Evolutionary conservation across 2,329 filamentous ascomycete genomes (phyloP).

Genomic region (Byssochlamys sp.): DNA sequence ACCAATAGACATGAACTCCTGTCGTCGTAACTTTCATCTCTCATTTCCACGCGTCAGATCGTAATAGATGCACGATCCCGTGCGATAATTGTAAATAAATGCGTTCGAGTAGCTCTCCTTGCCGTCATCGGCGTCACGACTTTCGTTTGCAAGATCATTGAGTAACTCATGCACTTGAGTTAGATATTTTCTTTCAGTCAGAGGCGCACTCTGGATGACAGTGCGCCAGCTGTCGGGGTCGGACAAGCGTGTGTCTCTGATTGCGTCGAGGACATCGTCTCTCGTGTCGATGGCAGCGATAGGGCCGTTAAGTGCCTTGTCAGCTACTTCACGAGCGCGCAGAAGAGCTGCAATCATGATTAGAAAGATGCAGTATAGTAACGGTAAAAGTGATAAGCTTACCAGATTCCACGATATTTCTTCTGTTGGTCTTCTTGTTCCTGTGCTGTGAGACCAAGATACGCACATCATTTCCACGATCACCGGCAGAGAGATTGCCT

Average conservation of each 20-base stretch:
- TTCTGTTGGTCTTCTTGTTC: slow-evolving; percentile 84
- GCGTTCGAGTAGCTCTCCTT: slow-evolving; percentile 55
- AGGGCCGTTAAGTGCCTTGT: slow-evolving; percentile 64
- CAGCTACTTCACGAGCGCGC: slow-evolving; percentile 52
- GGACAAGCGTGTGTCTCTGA: slow-evolving; percentile 63
- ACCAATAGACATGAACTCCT: neutral
- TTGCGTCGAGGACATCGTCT: slow-evolving; percentile 68
- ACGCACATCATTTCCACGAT: slow-evolving; percentile 63
- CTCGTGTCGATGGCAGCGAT: slow-evolving; percentile 82
- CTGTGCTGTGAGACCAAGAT: slow-evolving; percentile 74
- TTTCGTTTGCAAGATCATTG: slow-evolving; percentile 48
- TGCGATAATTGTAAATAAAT: slow-evolving; percentile 87
- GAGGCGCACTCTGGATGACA: slow-evolving; percentile 66
- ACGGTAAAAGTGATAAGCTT: slow-evolving; percentile 38
- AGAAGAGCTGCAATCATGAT: slow-evolving; percentile 36
- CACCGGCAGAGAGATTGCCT: slow-evolving; percentile 18
- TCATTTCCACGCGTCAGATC: slow-evolving; percentile 48
- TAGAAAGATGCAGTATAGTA: neutral
- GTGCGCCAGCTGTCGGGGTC: slow-evolving; percentile 76
- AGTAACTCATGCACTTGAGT: slow-evolving; percentile 73
- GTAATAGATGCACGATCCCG: slow-evolving; percentile 74
- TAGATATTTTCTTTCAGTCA: slow-evolving; percentile 71
- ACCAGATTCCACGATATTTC: slow-evolving; percentile 73
- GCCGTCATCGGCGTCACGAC: slow-evolving; percentile 31
- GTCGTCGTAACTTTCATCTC: slow-evolving; percentile 9